phyloP scores from a whole-genome alignment of 2,329 filamentous ascomycete species.

The Geoglossum cookeanum region DNA sequence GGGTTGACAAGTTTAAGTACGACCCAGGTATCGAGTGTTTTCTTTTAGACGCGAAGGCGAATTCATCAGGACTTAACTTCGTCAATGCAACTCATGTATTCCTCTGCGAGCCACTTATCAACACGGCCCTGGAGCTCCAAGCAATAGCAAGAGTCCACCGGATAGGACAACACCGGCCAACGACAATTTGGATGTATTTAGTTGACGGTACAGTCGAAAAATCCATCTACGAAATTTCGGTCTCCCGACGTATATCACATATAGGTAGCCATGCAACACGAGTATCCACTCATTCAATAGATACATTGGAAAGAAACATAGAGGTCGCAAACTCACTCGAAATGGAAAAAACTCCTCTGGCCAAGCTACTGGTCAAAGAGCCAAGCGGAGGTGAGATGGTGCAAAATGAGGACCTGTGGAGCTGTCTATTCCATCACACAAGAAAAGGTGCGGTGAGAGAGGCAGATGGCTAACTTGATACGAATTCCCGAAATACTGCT shows the following conservation, averaged over 20 bases:
- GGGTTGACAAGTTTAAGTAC: slow-evolving; percentile 57
- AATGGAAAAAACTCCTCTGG: slow-evolving; percentile 52
- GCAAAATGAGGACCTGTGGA: slow-evolving; percentile 62
- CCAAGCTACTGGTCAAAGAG: slow-evolving; percentile 50
- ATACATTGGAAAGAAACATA: slow-evolving; percentile 39
- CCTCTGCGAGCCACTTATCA: slow-evolving; percentile 81
- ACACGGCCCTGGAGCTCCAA: slow-evolving; percentile 84
- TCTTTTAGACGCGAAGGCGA: slow-evolving; percentile 71
- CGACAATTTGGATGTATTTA: slow-evolving; percentile 89
- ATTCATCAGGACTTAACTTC: slow-evolving; percentile 76
- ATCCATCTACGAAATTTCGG: slow-evolving; percentile 74
- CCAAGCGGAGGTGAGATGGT: slow-evolving; percentile 63
- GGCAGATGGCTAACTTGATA: no score
- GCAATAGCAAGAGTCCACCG: slow-evolving; percentile 88
- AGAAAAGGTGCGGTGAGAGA: neutral
- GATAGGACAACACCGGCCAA: slow-evolving; percentile 74
- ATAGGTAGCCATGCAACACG: slow-evolving; percentile 27
- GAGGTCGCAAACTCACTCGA: slow-evolving; percentile 76
- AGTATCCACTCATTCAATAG: slow-evolving; percentile 13
- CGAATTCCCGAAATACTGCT: no score
- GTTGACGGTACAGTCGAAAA: slow-evolving; percentile 84
- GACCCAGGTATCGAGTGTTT: slow-evolving; percentile 44
- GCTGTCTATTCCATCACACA: slow-evolving; percentile 52
- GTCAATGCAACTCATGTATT: slow-evolving; percentile 90
- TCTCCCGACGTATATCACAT: slow-evolving; percentile 58